Percentiles rank a stretch among this genome's conserved stretches.
These are phyloP conservation scores for Cephalotrichum gorgonifer DNA, from an alignment of 2,329 filamentous ascomycete genomes.

Conservation along the genomic window DNA sequence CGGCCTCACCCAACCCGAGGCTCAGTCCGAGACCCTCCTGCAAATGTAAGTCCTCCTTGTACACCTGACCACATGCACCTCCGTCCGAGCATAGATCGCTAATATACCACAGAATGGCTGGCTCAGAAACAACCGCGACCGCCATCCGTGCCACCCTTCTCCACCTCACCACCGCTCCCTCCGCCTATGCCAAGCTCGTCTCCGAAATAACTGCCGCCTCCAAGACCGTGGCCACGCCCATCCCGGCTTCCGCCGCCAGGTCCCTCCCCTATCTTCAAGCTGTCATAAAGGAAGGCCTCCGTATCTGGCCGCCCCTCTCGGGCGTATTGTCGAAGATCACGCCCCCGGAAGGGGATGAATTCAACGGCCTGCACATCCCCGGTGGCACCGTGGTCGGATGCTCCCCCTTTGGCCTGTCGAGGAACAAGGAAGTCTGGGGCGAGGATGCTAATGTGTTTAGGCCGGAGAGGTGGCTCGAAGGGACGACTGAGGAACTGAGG, in stretches of 20 bases:
- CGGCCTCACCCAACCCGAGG: constrained; percentile 24
- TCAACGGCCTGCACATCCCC: constrained; percentile 20
- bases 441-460: constrained; percentile 21
- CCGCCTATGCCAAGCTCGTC: constrained; percentile 32
- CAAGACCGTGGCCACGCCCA: constrained; percentile 7
- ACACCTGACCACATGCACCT: background rate
- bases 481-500: constrained; percentile 15
- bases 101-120: constrained; percentile 30
- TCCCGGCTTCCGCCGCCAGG: constrained; percentile 22
- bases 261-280: constrained; percentile 33
- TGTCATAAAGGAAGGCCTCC: constrained; percentile 36
- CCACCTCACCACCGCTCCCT: constrained; percentile 37
- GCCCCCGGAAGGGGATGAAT: constrained; percentile 18
- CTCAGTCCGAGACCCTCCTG: constrained; percentile 32
- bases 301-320: constrained; percentile 24
- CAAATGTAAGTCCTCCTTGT: constrained; percentile 22
- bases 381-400: constrained; percentile 20
- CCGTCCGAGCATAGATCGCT: too few relatives aligned
- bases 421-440: constrained; percentile 22
- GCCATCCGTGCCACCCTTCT: constrained; percentile 42
- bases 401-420: constrained; percentile 23
- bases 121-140: constrained; percentile 47
- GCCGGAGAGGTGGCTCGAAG: constrained; percentile 26
- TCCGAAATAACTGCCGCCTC: constrained; percentile 25
- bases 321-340: constrained; percentile 25